A percentile compares a stretch with the other conserved stretches of the same genome.
Conservation (phyloP, 1,139 yeast genomes). For the Pichia sp. region DNA sequence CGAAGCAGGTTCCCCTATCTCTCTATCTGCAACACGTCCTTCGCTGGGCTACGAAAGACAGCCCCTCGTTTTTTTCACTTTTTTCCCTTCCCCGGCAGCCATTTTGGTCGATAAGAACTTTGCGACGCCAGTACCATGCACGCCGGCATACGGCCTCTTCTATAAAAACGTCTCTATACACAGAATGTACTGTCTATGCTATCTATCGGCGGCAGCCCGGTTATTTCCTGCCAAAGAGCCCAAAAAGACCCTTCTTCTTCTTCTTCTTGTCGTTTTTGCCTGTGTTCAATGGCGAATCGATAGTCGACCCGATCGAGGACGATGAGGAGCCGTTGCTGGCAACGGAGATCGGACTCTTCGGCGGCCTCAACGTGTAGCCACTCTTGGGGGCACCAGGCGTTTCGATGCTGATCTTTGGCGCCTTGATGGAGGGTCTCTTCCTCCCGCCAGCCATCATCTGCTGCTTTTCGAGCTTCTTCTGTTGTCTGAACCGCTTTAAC, state of each 20-base stretch:
- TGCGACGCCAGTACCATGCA: too few species aligned
- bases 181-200: not conserved
- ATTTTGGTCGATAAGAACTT: too few species aligned
- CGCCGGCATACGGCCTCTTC: not conserved
- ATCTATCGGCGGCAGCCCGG: too few species aligned
- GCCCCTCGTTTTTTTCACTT: not conserved
- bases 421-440: not conserved
- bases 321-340: not conserved
- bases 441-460: conserved; percentile 1
- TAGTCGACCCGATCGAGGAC: not conserved
- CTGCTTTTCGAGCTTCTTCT: conserved; percentile 8
- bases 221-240: conserved; percentile 8
- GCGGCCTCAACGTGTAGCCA: not conserved
- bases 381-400: not conserved
- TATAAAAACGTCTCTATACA: not conserved
- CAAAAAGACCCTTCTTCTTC: conserved; percentile 14
- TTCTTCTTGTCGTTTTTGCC: not conserved
- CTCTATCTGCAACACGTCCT: not conserved
- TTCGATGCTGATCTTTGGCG: conserved; percentile 15
- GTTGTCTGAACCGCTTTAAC: conserved; percentile 12
- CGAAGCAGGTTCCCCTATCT: not conserved
- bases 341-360: not conserved
- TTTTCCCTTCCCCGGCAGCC: not conserved
- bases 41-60: not conserved
- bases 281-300: not conserved